Percentiles rank a stretch among this genome's conserved stretches.
phyloP scores from a whole-genome alignment of 495 filamentous ascomycete genomes.

The Aspergillus conjunctus region DNA sequence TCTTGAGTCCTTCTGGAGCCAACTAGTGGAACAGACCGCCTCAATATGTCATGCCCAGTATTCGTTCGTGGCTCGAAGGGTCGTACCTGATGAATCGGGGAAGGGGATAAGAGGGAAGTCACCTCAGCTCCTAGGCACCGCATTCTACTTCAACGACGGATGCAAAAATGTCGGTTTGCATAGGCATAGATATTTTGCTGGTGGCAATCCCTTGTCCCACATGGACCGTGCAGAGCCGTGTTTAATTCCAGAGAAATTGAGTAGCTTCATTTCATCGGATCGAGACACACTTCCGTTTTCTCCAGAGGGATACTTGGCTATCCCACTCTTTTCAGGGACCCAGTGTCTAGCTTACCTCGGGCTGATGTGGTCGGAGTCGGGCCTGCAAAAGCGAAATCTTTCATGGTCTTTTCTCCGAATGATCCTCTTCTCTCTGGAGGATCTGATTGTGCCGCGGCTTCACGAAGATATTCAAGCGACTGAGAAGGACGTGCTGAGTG shows the following conservation, averaged over 20 bases:
- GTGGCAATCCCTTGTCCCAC: conserved; percentile 63
- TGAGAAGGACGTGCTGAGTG: conserved; percentile 24
- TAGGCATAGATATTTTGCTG: conserved; percentile 65
- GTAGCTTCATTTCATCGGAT: conserved; percentile 60
- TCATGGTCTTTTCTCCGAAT: conserved; percentile 74
- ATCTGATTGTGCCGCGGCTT: conserved; percentile 64
- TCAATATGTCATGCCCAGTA: conserved; percentile 67
- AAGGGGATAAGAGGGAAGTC: conserved; percentile 43
- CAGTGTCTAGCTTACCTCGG: conserved; percentile 77
- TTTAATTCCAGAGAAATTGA: conserved; percentile 65
- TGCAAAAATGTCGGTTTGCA: conserved; percentile 54
- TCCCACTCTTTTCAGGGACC: conserved; percentile 70
- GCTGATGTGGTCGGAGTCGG: conserved; percentile 70
- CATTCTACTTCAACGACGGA: conserved; percentile 71
- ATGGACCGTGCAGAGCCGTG: conserved; percentile 78
- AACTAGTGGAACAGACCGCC: conserved; percentile 67
- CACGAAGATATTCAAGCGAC: conserved; percentile 50
- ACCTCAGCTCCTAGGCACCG: conserved; percentile 66
- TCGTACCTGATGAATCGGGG: conserved; percentile 58
- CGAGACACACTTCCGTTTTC: conserved; percentile 61
- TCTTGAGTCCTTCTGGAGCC: conserved; percentile 66
- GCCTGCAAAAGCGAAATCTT: conserved; percentile 55
- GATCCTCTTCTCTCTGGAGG: conserved; percentile 75
- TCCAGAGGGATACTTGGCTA: conserved; percentile 69
- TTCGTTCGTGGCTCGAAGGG: conserved; percentile 69